Evolutionary conservation across 1,284 basidiomycete species (phyloP), one percentile per base, ranked within the genome.

Genomic region (Malassezia obtusa): DNA sequence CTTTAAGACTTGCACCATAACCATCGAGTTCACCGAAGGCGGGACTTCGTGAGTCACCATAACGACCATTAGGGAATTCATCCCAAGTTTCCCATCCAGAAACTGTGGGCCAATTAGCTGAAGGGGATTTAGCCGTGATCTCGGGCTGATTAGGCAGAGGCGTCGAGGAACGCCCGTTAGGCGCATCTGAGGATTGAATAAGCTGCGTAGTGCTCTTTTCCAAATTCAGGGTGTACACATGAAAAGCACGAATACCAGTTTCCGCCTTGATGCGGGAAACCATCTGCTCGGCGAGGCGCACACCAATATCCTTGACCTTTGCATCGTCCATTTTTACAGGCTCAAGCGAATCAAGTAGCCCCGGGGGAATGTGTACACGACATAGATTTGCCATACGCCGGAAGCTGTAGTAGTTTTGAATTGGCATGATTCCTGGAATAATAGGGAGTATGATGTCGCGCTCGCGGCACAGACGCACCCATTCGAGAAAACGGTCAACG

Each of bases 381-480:
- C 87, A 89, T 22, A 98, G 79, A 69, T 91, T 92, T 35, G 86
- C 87, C 61, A 96, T 79, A 49, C 94, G 84, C 45, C 85, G 79
- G 77, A 98, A 98, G 1, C 90, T 91, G 19, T 85, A 82, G 71
- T 90, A 95, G 37, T 87, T 95, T 72, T 98, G 94, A 54, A 99
- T 88, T 0, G 94, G 94, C 91, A 98, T 96, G 58, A 98, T 83
- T 5, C 91, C 89, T 2, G 94, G 90, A 50, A 98, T 85, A 64
- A 98, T 84, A 1, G 92, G 91, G 12, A 91, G 81, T 1, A 77
- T 81, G 69, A 99, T 91, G 28, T 91, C 92, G 86, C 64, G 50
- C 12, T 50, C 41, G 17, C 66, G 48, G 36, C 66, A 69, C 7
- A 49, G 50, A 9, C 51, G 46, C 49, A 63, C 59, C 60, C 67